phyloP scores from a whole-genome alignment of 495 filamentous ascomycete genomes.

The Cercophora newfieldiana region DNA sequence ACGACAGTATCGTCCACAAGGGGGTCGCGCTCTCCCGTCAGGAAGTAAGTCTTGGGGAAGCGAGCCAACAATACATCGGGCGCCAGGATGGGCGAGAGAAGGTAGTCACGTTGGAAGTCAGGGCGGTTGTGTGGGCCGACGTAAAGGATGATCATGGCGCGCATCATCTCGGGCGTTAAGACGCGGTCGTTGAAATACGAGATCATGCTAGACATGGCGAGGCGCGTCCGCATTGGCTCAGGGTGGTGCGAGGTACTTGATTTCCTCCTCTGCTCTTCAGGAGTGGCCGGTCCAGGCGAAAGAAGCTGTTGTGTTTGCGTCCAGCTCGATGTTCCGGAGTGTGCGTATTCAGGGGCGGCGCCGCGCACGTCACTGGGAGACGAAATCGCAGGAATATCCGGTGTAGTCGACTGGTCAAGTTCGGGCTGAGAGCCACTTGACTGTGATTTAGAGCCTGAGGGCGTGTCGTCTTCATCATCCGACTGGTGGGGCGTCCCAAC shows the following conservation, averaged over 20 bases:
- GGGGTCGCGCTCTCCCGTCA: conserved; percentile 94
- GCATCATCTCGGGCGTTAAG: conserved; percentile 96
- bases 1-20: conserved; percentile 96
- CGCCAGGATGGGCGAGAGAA: conserved; percentile 84
- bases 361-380: conserved; percentile 21
- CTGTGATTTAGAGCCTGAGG: conserved; percentile 22
- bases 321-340: conserved; percentile 39
- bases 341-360: conserved; percentile 48
- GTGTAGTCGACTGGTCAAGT: neutral
- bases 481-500: conserved; percentile 68
- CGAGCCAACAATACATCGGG: conserved; percentile 76
- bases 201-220: conserved; percentile 93
- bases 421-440: neutral
- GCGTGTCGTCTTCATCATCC: conserved; percentile 55
- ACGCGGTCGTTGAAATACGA: conserved; percentile 97
- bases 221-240: conserved; percentile 74
- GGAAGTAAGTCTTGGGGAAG: conserved; percentile 90
- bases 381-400: neutral
- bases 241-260: conserved; percentile 49
- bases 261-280: conserved; percentile 20
- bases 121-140: conserved; percentile 90
- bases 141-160: conserved; percentile 98
- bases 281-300: neutral
- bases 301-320: conserved; percentile 28
- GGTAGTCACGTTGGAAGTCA: conserved; percentile 87